Evolutionary conservation across 75 land plant genomes (phyloP), one percentile per base, ranked within the genome.

Genomic region (Gnetum montanum): DNA sequence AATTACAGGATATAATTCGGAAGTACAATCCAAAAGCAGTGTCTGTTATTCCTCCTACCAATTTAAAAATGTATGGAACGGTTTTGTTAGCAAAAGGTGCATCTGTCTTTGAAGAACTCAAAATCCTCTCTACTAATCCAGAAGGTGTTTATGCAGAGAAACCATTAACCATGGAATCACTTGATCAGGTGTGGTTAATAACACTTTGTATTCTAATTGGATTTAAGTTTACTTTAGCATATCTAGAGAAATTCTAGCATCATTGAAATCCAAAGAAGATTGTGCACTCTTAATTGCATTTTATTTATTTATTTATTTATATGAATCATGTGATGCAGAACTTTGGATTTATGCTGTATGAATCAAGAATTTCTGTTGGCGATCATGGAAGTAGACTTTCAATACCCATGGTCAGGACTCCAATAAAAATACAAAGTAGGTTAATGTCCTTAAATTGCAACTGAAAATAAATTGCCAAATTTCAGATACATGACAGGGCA

Each of bases 401-500:
- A 15, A 81, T 91, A 58, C 60, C 82, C 34, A 70, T 88, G 88
- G 97, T 88, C 31, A 36, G 43, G 43, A 40, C n/a, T 2, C n/a
- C n/a, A 40, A 13, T 40, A 40, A 40, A 13, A 0, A 2, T 13
- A n/a, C n/a, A n/a, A n/a, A n/a, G 15, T 15, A 40, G 15, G 15
- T 15, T 10, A 40, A 10, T 10, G 41, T 40, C 15, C 41, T 40
- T 40, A 10, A 40, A 10, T 15, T 10, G 15, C 10, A 10, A 10
- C 41, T 40, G 41, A 40, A 15, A 10, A 40, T n/a, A n/a, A n/a
- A n/a, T n/a, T 15, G 8, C 41, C 29, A n/a, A 57, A 40, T n/a
- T 65, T 26, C 75, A 91, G 97, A 83, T 87, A 16, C 82, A 87
- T 81, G 97, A 91, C 59, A 78, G 97, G 70, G 97, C 89, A 54